Conservation (phyloP, 2,329 filamentous ascomycete genomes). For the Xenosphaeropsis pyriputrescens region DNA sequence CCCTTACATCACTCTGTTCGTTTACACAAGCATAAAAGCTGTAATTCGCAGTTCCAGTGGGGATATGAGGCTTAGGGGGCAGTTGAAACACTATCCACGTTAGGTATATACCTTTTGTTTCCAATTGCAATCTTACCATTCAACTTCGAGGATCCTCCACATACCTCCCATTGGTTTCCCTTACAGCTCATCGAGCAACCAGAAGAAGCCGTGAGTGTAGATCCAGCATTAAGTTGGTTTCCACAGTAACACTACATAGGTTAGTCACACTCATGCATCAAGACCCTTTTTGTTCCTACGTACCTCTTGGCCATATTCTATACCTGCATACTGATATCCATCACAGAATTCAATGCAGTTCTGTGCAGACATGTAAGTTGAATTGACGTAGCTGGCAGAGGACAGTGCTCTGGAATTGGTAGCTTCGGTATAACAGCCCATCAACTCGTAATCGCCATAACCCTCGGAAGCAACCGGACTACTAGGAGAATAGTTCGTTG, state of each 20-base stretch:
- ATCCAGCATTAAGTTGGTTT: not conserved
- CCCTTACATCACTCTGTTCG: not conserved
- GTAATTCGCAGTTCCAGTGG: conserved; percentile 1
- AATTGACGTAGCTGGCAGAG: not conserved
- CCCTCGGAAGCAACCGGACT: conserved; percentile 7
- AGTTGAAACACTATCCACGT: too few species aligned
- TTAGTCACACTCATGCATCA: not conserved
- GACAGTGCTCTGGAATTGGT: not conserved
- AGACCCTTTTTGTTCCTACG: too few species aligned
- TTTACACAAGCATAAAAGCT: conserved; percentile 1
- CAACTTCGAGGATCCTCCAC: conserved; percentile 2
- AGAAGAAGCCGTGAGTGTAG: not conserved
- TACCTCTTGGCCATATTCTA: conserved; percentile 1
- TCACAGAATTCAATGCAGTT: not conserved
- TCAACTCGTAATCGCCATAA: not conserved
- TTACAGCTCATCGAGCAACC: conserved; percentile 1
- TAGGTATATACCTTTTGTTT: too few species aligned
- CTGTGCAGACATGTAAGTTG: not conserved
- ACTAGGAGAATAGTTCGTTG: not conserved
- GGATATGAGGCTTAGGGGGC: not conserved
- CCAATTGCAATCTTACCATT: conserved; percentile 1
- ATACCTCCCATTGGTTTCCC: conserved; percentile 1
- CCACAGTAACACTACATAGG: not conserved
- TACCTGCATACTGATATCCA: not conserved
- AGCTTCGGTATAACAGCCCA: conserved; percentile 1